Evolutionary conservation across 1,284 basidiomycete species (phyloP).

Genomic region (Naganishia albida): DNA sequence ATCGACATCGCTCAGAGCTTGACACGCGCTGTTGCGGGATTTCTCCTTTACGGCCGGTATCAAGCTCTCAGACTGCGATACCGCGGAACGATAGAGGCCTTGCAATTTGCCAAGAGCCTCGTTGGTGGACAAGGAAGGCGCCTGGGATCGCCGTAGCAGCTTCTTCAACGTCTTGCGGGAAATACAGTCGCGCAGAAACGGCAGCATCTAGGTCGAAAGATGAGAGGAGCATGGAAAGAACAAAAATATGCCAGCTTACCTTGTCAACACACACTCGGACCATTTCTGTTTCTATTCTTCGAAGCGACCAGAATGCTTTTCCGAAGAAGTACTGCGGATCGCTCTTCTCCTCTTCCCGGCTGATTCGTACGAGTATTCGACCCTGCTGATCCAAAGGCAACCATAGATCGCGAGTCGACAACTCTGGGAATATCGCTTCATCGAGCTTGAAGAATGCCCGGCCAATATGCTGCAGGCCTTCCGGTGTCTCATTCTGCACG

Average conservation of each 20-base stretch:
- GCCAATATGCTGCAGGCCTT: conserved; percentile 90
- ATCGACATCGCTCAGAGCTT: conserved; percentile 83
- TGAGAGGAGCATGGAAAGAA: too few species aligned
- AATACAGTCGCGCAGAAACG: conserved; percentile 86
- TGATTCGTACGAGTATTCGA: conserved; percentile 80
- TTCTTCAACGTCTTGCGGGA: conserved; percentile 79
- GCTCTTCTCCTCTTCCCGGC: conserved; percentile 98
- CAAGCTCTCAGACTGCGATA: conserved; percentile 56
- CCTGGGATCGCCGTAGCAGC: conserved; percentile 40
- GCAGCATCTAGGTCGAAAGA: conserved; percentile 71
- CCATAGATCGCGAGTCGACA: conserved; percentile 88
- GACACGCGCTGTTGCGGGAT: conserved; percentile 59
- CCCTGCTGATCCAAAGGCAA: conserved; percentile 79
- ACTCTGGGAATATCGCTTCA: conserved; percentile 82
- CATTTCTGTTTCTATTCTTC: conserved; percentile 95
- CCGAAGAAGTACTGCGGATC: conserved; percentile 98
- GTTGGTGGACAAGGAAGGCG: conserved; percentile 60
- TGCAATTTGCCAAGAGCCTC: conserved; percentile 65
- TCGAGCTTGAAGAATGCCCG: conserved; percentile 90
- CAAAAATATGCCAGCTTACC: conserved; percentile 56
- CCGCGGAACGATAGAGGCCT: conserved; percentile 73
- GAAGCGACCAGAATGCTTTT: conserved; percentile 88
- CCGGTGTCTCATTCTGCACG: conserved; percentile 81
- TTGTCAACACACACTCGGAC: conserved; percentile 95
- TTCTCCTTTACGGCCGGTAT: conserved; percentile 52